These are phyloP conservation scores for Rhodotorula taiwanensis DNA, from an alignment of 768 basidiomycete species.

Conservation along the genomic window DNA sequence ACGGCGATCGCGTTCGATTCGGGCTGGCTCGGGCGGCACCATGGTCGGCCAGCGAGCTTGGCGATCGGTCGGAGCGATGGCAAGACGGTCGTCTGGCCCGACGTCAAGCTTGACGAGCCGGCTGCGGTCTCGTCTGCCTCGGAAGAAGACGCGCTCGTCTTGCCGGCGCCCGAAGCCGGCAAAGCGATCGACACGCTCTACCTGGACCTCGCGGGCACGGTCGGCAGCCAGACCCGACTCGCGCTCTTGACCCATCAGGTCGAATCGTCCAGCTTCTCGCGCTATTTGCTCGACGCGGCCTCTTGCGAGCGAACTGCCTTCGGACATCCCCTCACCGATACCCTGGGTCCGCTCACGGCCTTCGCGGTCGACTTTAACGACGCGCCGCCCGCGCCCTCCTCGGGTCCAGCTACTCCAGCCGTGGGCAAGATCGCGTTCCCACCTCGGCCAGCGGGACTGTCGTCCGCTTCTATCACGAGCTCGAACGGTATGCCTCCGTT, in stretches of 20 bases:
- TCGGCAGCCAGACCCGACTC: no score
- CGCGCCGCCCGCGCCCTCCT: background rate
- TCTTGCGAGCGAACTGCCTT: background rate
- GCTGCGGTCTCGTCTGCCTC: background rate
- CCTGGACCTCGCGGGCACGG: background rate
- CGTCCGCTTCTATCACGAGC: background rate
- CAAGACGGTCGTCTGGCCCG: constrained; percentile 12
- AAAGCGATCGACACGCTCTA: constrained; percentile 1
- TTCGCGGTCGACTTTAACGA: constrained; percentile 32
- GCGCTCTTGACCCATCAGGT: constrained; percentile 14
- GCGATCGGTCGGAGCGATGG: constrained; percentile 31
- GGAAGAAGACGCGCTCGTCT: background rate
- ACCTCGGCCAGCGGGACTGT: background rate
- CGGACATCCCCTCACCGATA: constrained; percentile 5
- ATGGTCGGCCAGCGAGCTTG: constrained; percentile 1
- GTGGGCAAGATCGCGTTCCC: background rate
- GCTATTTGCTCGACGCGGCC: constrained; percentile 7
- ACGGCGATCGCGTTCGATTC: constrained; percentile 22
- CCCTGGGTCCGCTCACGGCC: constrained; percentile 14
- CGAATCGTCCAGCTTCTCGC: background rate
- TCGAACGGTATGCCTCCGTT: background rate
- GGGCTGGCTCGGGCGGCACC: constrained; percentile 18
- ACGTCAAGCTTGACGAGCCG: constrained; percentile 2
- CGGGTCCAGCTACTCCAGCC: constrained; percentile 3
- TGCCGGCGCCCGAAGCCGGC: background rate